Base-by-base conservation (phyloP, 768 basidiomycete genomes). In the Agaricus blazei region DNA sequence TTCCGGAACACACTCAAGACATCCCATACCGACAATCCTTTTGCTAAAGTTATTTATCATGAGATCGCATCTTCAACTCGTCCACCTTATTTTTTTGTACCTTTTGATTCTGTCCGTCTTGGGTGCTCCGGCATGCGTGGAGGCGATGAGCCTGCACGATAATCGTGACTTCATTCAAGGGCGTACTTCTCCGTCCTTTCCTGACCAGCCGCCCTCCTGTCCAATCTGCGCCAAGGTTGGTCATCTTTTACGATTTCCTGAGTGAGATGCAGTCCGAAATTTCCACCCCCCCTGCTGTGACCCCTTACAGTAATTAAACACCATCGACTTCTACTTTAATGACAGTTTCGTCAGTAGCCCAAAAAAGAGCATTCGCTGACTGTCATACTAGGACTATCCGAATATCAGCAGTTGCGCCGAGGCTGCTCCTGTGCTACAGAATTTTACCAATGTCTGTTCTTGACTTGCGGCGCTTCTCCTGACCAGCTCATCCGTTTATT, bases 361-460 rank as follows among this genome's bases (percentile, higher is more conserved):
- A 8, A 14, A 27, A 11, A 19, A 4, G 23, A 28, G 5, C 34
- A 24, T 8, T 27, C n/a, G 54, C 49, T 54, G 27, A 41, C n/a
- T 14, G 26, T 36, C 4, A 26, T 31, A 26, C 24, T 58, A 78
- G 78, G 69, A 78, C 54, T 87, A 81, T 60, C 62, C 65, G 23
- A 75, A 63, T 43, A 84, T 88, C 56, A 75, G 74, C 61, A 76
- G 75, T 59, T 85, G 85, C 62, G 80, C 82, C 1, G 69, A 77
- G 59, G 83, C 84, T 3, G 74, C 77, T 9, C 80, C 82, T 0
- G 77, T 82, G 1, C 66, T 86, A 27, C 76, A 80, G 15, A 84
- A 86, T 65, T 71, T 83, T 62, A 68, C 76, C 11, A 75, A 72
- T 67, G 83, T 84, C 47, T 51, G 75, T 63, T 4, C 11, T 23